Percentiles rank a stretch among this genome's conserved stretches.
Conservation (phyloP, 1,284 basidiomycete species). For the Cutaneotrichosporon sp. region DNA sequence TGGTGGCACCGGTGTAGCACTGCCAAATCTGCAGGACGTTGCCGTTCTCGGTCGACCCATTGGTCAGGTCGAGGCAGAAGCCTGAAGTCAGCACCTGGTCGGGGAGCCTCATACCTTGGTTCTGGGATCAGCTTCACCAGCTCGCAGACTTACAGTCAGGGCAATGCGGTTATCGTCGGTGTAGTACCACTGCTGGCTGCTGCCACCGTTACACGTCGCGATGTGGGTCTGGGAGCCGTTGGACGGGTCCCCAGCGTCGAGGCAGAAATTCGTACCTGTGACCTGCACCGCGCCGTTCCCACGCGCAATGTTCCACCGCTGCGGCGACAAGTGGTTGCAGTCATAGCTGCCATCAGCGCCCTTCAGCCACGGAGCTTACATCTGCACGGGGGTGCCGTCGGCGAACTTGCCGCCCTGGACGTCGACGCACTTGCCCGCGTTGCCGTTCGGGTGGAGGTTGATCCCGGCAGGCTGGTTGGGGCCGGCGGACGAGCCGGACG, state of each 20-base stretch:
- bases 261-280: conserved; percentile 23
- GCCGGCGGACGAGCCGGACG: too few relatives aligned
- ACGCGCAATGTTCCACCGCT: conserved; percentile 25
- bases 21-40: conserved; percentile 11
- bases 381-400: conserved; percentile 17
- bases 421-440: conserved; percentile 30
- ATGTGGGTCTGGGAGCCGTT: conserved; percentile 14
- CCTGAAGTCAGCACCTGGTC: too few relatives aligned
- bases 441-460: conserved; percentile 31
- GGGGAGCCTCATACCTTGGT: too few relatives aligned
- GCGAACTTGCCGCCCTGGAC: conserved; percentile 7
- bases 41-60: conserved; percentile 8
- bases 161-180: conserved; percentile 11
- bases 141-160: conserved; percentile 6
- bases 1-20: not conserved
- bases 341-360: conserved; percentile 10
- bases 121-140: too few relatives aligned
- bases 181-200: conserved; percentile 14
- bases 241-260: conserved; percentile 23
- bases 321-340: conserved; percentile 29
- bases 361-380: not conserved
- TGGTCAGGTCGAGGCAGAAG: conserved; percentile 32
- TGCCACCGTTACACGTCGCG: conserved; percentile 12
- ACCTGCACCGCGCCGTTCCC: conserved; percentile 19
- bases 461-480: conserved; percentile 7